Conservation (phyloP, 805 yeast species). For the Metschnikowia matae region DNA sequence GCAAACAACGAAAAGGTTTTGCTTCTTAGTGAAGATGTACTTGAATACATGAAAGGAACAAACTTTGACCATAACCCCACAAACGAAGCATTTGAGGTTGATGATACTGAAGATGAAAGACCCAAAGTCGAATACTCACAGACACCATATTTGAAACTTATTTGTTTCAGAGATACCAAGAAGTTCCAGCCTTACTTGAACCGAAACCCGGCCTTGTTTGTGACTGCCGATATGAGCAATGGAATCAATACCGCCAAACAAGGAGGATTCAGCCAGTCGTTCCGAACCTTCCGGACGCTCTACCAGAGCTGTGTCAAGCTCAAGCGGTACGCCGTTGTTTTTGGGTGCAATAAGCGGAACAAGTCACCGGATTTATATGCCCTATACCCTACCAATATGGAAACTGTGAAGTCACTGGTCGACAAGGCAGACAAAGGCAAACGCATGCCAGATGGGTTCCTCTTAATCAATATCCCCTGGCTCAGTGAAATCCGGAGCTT, state of each 20-base stretch:
- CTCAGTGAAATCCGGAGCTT: slow-evolving; percentile 67
- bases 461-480: slow-evolving; percentile 65
- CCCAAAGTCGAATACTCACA: slow-evolving; percentile 12
- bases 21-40: slow-evolving; percentile 23
- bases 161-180: slow-evolving; percentile 58
- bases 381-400: slow-evolving; percentile 49
- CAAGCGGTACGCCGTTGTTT: slow-evolving; percentile 59
- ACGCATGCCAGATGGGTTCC: slow-evolving; percentile 65
- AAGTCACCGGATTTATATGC: slow-evolving; percentile 57
- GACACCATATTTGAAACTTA: slow-evolving; percentile 53
- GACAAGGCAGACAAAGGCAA: slow-evolving; percentile 3
- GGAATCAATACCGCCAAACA: slow-evolving; percentile 24
- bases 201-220: slow-evolving; percentile 51
- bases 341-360: slow-evolving; percentile 58
- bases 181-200: slow-evolving; percentile 50
- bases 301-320: slow-evolving; percentile 54
- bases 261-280: slow-evolving; percentile 56
- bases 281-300: slow-evolving; percentile 61
- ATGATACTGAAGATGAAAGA: slow-evolving; percentile 5
- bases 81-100: slow-evolving; percentile 6
- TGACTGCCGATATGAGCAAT: slow-evolving; percentile 59
- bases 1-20: slow-evolving; percentile 16
- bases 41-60: slow-evolving; percentile 27
- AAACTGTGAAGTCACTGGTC: too few species aligned
- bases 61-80: slow-evolving; percentile 32